Evolutionary conservation across 768 basidiomycete genomes (phyloP).

Genomic region (Termitomyces sp.): DNA sequence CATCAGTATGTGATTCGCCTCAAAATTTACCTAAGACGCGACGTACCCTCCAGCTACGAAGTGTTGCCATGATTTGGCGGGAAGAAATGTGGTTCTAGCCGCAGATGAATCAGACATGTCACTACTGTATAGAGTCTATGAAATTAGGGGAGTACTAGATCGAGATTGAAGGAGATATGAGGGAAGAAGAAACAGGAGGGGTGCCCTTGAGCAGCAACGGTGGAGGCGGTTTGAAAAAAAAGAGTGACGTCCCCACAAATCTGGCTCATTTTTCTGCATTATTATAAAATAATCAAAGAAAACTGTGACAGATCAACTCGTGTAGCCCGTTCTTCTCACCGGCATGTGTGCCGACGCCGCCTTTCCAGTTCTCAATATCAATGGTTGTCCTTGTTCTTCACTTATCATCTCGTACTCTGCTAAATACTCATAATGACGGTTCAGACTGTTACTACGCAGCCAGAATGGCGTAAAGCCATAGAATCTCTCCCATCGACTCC

Average conservation of each 20-base stretch:
- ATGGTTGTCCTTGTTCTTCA: background rate
- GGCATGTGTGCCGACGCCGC: slow-evolving; percentile 2
- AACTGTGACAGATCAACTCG: no score
- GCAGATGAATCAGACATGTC: no score
- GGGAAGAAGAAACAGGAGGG: background rate
- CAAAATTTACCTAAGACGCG: no score
- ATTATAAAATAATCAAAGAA: no score
- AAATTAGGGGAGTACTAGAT: background rate
- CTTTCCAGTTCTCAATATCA: slow-evolving; percentile 3
- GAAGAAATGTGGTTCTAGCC: no score
- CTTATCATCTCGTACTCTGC: background rate
- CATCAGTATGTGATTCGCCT: no score
- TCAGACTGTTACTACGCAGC: slow-evolving; percentile 29
- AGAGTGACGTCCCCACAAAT: background rate
- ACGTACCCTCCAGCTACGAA: no score
- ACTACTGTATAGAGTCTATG: no score
- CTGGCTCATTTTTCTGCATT: slow-evolving; percentile 7
- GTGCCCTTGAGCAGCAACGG: background rate
- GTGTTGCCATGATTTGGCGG: no score
- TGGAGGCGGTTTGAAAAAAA: background rate
- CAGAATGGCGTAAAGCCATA: slow-evolving; percentile 48
- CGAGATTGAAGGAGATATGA: background rate
- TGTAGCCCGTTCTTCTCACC: background rate
- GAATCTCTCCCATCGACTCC: slow-evolving; percentile 51
- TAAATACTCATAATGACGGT: slow-evolving; percentile 5